Conservation (phyloP, 2,329 filamentous ascomycete species). For the Colletotrichum sp. region DNA sequence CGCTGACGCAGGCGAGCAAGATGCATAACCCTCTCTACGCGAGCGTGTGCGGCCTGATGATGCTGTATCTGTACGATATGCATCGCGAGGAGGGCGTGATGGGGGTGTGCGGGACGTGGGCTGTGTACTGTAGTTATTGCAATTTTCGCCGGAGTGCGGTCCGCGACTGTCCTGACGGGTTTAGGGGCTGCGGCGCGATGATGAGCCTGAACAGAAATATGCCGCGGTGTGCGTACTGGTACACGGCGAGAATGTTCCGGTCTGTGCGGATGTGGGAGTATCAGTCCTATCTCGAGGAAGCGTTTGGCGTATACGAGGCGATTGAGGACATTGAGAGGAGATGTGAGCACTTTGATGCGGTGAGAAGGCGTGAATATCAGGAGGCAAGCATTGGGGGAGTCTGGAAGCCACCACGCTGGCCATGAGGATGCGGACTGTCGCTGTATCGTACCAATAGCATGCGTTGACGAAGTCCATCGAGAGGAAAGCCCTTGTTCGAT, state of each 20-base stretch:
- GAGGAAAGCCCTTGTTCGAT: no score
- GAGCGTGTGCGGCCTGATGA: not conserved
- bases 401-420: not conserved
- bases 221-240: not conserved
- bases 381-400: not conserved
- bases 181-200: not conserved
- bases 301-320: not conserved
- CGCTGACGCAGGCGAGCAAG: not conserved
- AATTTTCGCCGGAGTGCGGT: not conserved
- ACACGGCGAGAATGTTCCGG: not conserved
- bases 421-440: not conserved
- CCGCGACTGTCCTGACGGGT: not conserved
- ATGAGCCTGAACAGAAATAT: not conserved
- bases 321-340: not conserved
- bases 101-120: not conserved
- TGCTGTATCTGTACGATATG: not conserved
- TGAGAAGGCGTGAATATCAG: not conserved
- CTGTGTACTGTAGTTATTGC: not conserved
- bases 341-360: not conserved
- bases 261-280: not conserved
- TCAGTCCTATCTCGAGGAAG: not conserved
- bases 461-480: no score
- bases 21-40: not conserved
- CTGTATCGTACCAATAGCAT: not conserved
- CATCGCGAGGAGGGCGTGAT: not conserved